phyloP scores from a whole-genome alignment of 2,329 filamentous ascomycete species.

The Penicillium paneum region DNA sequence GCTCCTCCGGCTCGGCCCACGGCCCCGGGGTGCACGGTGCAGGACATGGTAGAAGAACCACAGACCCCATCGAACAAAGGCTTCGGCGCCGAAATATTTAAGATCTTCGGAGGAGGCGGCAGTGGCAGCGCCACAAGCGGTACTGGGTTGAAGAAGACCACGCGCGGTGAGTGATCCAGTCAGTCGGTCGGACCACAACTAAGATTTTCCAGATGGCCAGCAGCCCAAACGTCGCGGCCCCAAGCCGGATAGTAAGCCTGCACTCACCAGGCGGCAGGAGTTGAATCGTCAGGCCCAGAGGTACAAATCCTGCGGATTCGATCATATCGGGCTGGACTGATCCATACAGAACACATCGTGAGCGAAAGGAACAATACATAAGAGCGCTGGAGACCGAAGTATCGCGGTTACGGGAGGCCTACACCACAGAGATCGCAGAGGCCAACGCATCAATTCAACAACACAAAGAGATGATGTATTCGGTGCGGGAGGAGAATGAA shows the following conservation, averaged over 20 bases:
- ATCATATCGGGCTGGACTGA: constrained; percentile 17
- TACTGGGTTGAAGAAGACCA: constrained; percentile 59
- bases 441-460: constrained; percentile 46
- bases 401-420: constrained; percentile 72
- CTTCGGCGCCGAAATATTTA: constrained; percentile 32
- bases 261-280: constrained; percentile 86
- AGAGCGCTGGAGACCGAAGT: constrained; percentile 91
- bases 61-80: constrained; percentile 19
- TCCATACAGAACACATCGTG: constrained; percentile 76
- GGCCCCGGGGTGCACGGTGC: constrained; percentile 17
- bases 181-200: constrained; percentile 2
- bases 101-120: constrained; percentile 56
- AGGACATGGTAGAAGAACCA: constrained; percentile 18
- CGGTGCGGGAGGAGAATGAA: constrained; percentile 74
- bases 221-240: constrained; percentile 85
- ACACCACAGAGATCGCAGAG: constrained; percentile 66
- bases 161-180: constrained; percentile 58
- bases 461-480: constrained; percentile 72
- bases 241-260: constrained; percentile 94
- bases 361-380: constrained; percentile 95
- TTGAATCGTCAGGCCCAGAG: constrained; percentile 93
- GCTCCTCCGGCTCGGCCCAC: constrained; percentile 10
- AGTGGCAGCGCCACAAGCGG: constrained; percentile 31
- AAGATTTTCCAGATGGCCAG: constrained; percentile 65
- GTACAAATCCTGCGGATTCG: constrained; percentile 48